Evolutionary conservation across 2,329 filamentous ascomycete species (phyloP).

Genomic region (Xylariales sp.): DNA sequence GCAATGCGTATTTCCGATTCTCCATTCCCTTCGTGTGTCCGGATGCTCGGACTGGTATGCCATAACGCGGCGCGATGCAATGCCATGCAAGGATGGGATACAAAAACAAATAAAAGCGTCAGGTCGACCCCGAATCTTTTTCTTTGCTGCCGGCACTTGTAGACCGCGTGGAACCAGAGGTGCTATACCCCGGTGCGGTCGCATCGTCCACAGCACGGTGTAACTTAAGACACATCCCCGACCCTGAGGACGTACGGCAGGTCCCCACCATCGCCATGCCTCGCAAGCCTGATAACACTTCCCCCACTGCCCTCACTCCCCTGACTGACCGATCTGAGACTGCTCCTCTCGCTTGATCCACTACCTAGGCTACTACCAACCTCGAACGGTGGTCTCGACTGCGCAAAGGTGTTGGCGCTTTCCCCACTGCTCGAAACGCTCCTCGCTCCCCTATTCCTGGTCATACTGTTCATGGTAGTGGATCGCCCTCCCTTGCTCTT

Average conservation of each 20-base stretch:
- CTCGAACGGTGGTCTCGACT: slow-evolving; percentile 35
- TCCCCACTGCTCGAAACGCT: slow-evolving; percentile 16
- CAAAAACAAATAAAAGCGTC: too few species aligned
- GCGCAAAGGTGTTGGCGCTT: slow-evolving; percentile 34
- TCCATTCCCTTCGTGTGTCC: too few species aligned
- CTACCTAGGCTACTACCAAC: slow-evolving; percentile 27
- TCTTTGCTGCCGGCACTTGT: too few species aligned
- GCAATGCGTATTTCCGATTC: too few species aligned
- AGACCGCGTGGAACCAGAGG: too few species aligned
- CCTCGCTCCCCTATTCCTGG: slow-evolving; percentile 18
- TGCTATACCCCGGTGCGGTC: too few species aligned
- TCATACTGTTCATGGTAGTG: not conserved
- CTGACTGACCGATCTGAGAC: slow-evolving; percentile 32
- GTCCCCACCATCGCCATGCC: slow-evolving; percentile 26
- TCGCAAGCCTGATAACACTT: slow-evolving; percentile 43
- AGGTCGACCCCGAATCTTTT: too few species aligned
- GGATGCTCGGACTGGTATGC: too few species aligned
- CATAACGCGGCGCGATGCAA: too few species aligned
- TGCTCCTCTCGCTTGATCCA: slow-evolving; percentile 7
- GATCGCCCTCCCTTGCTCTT: slow-evolving; percentile 30
- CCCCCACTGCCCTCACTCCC: slow-evolving; percentile 24
- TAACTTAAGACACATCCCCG: too few species aligned
- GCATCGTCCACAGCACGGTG: too few species aligned
- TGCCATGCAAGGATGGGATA: too few species aligned
- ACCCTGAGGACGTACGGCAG: slow-evolving; percentile 31